These are phyloP conservation scores for Xylaria palmicola DNA, from an alignment of 495 filamentous ascomycete species.

Conservation along the genomic window DNA sequence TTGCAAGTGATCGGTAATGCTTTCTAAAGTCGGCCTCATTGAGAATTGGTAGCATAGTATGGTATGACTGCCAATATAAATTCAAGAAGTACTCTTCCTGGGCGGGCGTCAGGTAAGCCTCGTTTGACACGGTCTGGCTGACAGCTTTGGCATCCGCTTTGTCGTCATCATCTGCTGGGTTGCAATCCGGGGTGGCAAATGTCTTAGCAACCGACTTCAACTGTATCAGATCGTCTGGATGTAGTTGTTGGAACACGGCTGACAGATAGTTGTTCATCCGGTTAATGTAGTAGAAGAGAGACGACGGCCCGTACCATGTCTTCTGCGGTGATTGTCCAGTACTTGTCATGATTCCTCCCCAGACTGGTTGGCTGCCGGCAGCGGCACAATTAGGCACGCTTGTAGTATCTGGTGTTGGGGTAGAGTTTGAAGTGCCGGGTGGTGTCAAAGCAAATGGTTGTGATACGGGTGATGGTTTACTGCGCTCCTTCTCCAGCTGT, in stretches of 20 bases:
- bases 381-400: constrained; percentile 5
- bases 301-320: constrained; percentile 41
- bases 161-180: constrained; percentile 8
- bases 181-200: constrained; percentile 18
- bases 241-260: constrained; percentile 30
- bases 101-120: constrained; percentile 23
- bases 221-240: constrained; percentile 20
- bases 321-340: constrained; percentile 28
- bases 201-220: constrained; percentile 17
- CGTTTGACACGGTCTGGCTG: constrained; percentile 11
- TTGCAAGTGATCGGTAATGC: constrained; percentile 51
- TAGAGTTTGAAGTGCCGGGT: constrained; percentile 2
- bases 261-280: constrained; percentile 37
- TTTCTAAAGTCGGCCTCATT: constrained; percentile 49
- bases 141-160: constrained; percentile 5
- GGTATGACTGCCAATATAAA: constrained; percentile 52
- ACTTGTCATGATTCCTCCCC: constrained; percentile 30
- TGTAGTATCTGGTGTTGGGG: neutral
- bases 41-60: constrained; percentile 38
- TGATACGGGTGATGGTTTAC: neutral
- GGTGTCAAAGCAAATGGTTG: constrained; percentile 18
- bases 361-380: constrained; percentile 13
- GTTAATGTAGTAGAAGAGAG: constrained; percentile 40
- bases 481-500: constrained; percentile 25
- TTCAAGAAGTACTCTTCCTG: constrained; percentile 52